These are phyloP conservation scores for Verbena officinalis DNA, from an alignment of 257 asterid species.

Conservation along the genomic window DNA sequence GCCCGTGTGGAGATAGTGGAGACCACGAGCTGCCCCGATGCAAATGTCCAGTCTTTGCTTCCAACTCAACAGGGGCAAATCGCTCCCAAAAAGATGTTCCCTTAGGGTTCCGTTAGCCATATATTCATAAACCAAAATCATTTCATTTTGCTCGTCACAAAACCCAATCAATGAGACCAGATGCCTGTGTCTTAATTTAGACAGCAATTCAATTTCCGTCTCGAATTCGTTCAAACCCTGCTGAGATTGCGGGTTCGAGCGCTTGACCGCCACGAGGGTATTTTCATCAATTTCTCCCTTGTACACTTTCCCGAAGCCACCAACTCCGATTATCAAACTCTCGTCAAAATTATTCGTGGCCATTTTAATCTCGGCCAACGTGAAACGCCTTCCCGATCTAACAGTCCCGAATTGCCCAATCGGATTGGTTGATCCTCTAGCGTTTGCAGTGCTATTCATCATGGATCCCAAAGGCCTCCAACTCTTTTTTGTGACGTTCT, in stretches of 20 bases:
- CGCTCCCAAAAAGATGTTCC: conserved; percentile 76
- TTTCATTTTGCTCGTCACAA: conserved; percentile 82
- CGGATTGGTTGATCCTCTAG: conserved; percentile 41
- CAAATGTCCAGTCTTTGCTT: conserved; percentile 75
- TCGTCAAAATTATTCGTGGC: conserved; percentile 77
- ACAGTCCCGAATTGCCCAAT: conserved; percentile 42
- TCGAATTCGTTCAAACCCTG: conserved; percentile 84
- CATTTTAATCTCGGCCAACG: conserved; percentile 62
- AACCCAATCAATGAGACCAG: conserved; percentile 85
- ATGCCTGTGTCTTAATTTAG: conserved; percentile 80
- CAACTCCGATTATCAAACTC: conserved; percentile 75
- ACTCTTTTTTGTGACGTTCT: conserved; percentile 45
- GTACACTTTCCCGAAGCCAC: conserved; percentile 90
- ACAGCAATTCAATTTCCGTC: conserved; percentile 82
- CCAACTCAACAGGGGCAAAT: conserved; percentile 68
- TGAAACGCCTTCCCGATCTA: conserved; percentile 73
- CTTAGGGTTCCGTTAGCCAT: conserved; percentile 86
- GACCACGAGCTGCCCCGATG: conserved; percentile 83
- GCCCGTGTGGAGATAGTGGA: conserved; percentile 90
- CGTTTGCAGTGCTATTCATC: conserved; percentile 47
- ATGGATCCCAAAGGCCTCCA: conserved; percentile 69
- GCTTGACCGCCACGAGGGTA: conserved; percentile 65
- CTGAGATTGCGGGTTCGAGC: conserved; percentile 87
- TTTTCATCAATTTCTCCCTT: conserved; percentile 70
- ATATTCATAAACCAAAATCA: conserved; percentile 91